Percentiles rank a stretch among this genome's conserved stretches.
Conservation (phyloP, 495 filamentous ascomycete species). For the Margaritispora aquatica region DNA sequence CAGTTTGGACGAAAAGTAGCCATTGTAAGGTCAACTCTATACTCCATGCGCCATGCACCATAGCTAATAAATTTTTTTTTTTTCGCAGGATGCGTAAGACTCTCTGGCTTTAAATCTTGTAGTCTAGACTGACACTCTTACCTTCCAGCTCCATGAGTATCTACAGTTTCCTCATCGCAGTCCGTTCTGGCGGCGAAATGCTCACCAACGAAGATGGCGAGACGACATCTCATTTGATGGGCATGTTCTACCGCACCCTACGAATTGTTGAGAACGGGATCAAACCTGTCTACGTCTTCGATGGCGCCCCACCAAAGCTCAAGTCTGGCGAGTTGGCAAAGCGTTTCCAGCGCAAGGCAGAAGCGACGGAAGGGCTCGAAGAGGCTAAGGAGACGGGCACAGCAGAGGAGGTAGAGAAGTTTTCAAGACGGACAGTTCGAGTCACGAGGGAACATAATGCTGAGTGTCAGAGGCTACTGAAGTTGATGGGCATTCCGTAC, state of each 20-base stretch:
- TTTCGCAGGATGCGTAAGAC: conserved; percentile 78
- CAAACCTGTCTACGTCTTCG: conserved; percentile 97
- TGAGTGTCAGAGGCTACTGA: conserved; percentile 85
- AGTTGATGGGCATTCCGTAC: conserved; percentile 92
- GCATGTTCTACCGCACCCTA: conserved; percentile 98
- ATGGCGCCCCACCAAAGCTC: conserved; percentile 91
- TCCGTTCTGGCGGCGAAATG: conserved; percentile 93
- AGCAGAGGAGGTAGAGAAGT: conserved; percentile 95
- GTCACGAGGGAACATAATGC: conserved; percentile 96
- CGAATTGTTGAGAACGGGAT: conserved; percentile 98
- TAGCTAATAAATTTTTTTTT: conserved; percentile 10
- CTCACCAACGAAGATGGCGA: conserved; percentile 90
- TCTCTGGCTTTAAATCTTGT: too few species aligned
- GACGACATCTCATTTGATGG: conserved; percentile 97
- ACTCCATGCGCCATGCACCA: too few species aligned
- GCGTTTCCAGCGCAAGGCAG: conserved; percentile 83
- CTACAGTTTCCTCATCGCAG: conserved; percentile 96
- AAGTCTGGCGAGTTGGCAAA: conserved; percentile 95
- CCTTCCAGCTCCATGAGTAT: conserved; percentile 94
- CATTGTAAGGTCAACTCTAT: conserved; percentile 57
- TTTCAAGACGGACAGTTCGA: conserved; percentile 86
- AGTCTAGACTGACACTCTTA: too few species aligned
- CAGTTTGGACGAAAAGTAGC: conserved; percentile 97
- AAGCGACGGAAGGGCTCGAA: conserved; percentile 80
- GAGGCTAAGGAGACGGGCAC: conserved; percentile 98